phyloP scores from a whole-genome alignment of 805 yeast species.

The Brettanomyces bruxellensis region DNA sequence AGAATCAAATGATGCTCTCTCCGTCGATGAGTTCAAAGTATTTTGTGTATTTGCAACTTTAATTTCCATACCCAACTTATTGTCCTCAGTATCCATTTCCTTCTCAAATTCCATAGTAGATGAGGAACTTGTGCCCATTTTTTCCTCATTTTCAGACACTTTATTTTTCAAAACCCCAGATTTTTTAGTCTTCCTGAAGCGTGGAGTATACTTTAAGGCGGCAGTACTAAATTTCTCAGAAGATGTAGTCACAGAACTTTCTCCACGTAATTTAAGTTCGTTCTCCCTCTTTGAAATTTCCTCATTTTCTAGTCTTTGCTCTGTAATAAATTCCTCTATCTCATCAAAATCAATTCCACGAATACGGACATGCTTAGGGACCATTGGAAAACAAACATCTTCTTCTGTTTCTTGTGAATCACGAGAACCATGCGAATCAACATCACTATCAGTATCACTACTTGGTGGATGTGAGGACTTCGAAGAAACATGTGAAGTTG shows the following conservation, averaged over 20 bases:
- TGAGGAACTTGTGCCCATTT: not conserved
- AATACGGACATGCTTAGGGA: conserved; percentile 47
- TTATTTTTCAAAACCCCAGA: not conserved
- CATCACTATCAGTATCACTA: conserved; percentile 42
- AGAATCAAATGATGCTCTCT: not conserved
- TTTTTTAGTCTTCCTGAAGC: conserved; percentile 4
- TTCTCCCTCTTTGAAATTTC: conserved; percentile 26
- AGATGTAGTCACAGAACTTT: conserved; percentile 22
- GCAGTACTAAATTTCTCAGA: conserved; percentile 35
- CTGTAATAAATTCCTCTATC: conserved; percentile 69
- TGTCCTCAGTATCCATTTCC: not conserved
- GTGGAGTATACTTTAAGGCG: conserved; percentile 57
- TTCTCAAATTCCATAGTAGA: not conserved
- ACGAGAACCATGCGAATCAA: conserved; percentile 64
- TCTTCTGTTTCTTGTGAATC: conserved; percentile 89
- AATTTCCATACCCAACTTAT: conserved; percentile 1
- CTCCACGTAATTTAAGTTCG: conserved; percentile 16
- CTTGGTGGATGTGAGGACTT: conserved; percentile 1
- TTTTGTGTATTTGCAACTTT: not conserved
- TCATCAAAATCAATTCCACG: conserved; percentile 89
- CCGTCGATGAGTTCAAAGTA: not conserved
- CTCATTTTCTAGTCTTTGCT: conserved; percentile 43
- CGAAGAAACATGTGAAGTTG: not conserved
- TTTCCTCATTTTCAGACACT: not conserved
- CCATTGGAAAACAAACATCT: conserved; percentile 95